Evolutionary conservation across 805 yeast genomes (phyloP).

Genomic region (Debaryomyces prosopidis): DNA sequence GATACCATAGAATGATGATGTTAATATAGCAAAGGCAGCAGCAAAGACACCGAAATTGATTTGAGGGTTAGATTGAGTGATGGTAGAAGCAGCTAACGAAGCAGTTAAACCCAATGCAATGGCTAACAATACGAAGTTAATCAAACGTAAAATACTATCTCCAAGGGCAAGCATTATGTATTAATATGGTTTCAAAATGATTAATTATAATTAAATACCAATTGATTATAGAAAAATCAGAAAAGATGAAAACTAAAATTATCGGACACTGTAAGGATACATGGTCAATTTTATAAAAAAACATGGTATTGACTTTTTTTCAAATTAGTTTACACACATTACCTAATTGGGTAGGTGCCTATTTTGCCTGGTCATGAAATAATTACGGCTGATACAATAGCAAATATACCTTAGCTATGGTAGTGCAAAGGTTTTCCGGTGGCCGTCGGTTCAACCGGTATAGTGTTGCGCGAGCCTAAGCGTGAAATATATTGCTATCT

Average conservation of each 20-base stretch:
- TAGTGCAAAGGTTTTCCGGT: not conserved
- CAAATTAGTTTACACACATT: not conserved
- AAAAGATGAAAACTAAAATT: not conserved
- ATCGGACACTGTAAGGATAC: not conserved
- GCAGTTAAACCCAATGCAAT: conserved; percentile 86
- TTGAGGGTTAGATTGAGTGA: conserved; percentile 61
- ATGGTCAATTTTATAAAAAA: not conserved
- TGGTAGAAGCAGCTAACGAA: conserved; percentile 72
- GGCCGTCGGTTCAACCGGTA: not conserved
- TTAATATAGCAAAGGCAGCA: conserved; percentile 79
- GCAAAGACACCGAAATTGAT: conserved; percentile 89
- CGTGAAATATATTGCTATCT: not conserved
- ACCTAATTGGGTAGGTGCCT: conserved; percentile 2
- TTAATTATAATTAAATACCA: not conserved
- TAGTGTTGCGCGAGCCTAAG: not conserved
- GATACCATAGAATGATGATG: conserved; percentile 78
- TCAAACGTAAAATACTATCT: conserved; percentile 71
- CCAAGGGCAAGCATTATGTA: conserved; percentile 60
- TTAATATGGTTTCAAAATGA: too few relatives aligned
- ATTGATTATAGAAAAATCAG: not conserved
- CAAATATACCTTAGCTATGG: conserved; percentile 1
- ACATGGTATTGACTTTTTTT: not conserved
- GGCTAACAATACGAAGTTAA: conserved; percentile 74
- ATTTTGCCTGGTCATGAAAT: conserved; percentile 3
- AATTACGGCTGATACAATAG: conserved; percentile 4